Base-by-base conservation (phyloP, 139 green algal genomes). In the Chlorella sp. region DNA sequence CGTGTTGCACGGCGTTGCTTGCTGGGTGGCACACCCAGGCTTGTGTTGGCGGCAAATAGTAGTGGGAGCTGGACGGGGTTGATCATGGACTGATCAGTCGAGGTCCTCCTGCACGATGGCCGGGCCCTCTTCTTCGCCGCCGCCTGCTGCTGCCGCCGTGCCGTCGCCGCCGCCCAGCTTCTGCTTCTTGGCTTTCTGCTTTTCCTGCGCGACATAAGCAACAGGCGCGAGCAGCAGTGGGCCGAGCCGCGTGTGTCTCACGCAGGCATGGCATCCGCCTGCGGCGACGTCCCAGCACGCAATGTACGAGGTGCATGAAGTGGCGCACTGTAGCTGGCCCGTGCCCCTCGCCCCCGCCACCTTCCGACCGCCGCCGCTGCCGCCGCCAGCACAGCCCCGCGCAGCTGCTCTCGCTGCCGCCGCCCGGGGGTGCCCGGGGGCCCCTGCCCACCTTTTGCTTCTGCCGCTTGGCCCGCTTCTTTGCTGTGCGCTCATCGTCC, bases 401-500 rank as follows among this genome's bases (percentile, higher is more conserved):
- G 31, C 46, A n/a, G n/a, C n/a, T n/a, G n/a, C n/a, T n/a, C n/a
- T n/a, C 7, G 27, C 36, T 8, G 5, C 17, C 53, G 15, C 5
- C 21, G 11, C 29, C 7, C 60, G 36, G 38, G 8, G 21, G 17
- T 40, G 15, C 55, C 40, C 33, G 41, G 7, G 31, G 35, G 5
- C n/a, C 33, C 31, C 41, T 5, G 43, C 66, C 38, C 43, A 83
- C 77, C 78, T 93, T 95, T 62, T 86, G 83, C 66, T 93, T 95
- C 36, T 88, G 68, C 19, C 90, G 78, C 77, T 94, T 91, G 21
- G 82, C 79, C 8, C 87, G 66, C 71, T 80, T 73, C 65, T 91
- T 91, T 1, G 86, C 87, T n/a, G 88, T 91, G 9, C 77, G 72
- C 53, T 80, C 77, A 46, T 91, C 90, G 25, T 87, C 84, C 31